Conservation (phyloP, 2,329 filamentous ascomycete species). For the Colletotrichum horii region DNA sequence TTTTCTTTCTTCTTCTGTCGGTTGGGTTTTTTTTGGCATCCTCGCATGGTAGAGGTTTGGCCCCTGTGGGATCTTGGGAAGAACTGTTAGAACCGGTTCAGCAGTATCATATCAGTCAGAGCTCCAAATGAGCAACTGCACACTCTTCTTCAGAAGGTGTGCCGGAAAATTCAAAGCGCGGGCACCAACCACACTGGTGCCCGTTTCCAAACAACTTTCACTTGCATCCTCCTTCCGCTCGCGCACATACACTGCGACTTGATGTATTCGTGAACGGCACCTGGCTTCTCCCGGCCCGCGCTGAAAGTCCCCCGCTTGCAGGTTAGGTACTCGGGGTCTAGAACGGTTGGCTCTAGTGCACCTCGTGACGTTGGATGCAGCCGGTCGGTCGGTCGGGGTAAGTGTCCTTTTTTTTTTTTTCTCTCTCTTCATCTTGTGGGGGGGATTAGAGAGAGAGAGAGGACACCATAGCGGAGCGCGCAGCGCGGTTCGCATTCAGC, state of each 20-base stretch:
- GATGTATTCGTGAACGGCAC: conserved; percentile 1
- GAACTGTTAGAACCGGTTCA: background rate
- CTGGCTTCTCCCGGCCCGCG: background rate
- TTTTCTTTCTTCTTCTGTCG: background rate
- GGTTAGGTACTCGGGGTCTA: no score
- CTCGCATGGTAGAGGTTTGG: background rate
- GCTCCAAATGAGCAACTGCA: background rate
- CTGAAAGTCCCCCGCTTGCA: background rate
- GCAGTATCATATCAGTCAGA: conserved; percentile 1
- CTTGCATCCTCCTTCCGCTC: background rate
- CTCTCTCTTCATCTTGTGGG: background rate
- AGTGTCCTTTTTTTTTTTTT: background rate
- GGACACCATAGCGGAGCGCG: background rate
- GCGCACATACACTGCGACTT: background rate
- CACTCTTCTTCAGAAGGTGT: background rate
- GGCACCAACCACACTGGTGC: background rate
- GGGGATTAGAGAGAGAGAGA: background rate
- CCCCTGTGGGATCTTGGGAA: background rate
- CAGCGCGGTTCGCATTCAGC: conserved; percentile 11
- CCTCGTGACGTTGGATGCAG: conserved; percentile 17
- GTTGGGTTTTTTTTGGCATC: background rate
- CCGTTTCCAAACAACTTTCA: background rate
- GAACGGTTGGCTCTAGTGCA: conserved; percentile 7
- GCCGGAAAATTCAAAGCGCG: background rate
- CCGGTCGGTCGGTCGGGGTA: background rate